These are phyloP conservation scores for Calonectria ilicicola DNA, from an alignment of 2,329 filamentous ascomycete genomes.

Conservation along the genomic window DNA sequence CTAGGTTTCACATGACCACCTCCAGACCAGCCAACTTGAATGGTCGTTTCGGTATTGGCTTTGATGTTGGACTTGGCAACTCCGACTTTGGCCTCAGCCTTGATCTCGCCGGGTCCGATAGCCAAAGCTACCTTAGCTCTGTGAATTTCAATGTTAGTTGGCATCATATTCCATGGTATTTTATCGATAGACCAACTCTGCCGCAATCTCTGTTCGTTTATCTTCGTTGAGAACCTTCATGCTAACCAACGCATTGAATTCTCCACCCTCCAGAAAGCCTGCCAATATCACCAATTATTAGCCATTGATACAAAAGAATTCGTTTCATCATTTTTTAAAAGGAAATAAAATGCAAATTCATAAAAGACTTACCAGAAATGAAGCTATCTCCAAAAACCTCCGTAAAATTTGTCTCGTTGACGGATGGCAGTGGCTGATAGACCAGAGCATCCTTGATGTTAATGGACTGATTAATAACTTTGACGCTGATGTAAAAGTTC, in stretches of 20 bases:
- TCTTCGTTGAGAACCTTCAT: neutral
- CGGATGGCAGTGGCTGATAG: neutral
- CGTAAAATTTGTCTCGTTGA: neutral
- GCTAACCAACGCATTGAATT: neutral
- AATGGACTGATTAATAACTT: slow-evolving; percentile 15
- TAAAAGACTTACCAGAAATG: neutral
- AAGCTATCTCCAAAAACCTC: neutral
- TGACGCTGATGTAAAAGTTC: slow-evolving; percentile 17
- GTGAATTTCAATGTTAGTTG: neutral
- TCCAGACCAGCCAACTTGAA: neutral
- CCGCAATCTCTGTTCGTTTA: neutral
- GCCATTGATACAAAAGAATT: too few relatives aligned
- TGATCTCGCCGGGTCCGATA: neutral
- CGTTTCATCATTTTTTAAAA: too few relatives aligned
- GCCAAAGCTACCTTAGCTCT: neutral
- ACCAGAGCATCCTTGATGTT: slow-evolving; percentile 5
- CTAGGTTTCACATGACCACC: neutral
- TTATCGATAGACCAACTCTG: too few relatives aligned
- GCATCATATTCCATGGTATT: neutral
- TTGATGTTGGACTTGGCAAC: neutral
- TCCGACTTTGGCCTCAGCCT: neutral
- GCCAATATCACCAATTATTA: too few relatives aligned
- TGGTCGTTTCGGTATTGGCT: neutral
- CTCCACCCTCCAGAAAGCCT: neutral
- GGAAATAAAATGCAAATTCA: too few relatives aligned